Percentiles rank a stretch among this genome's conserved stretches.
Evolutionary conservation across 257 asterid genomes (phyloP).

Genomic region (Nicotiana paniculata): DNA sequence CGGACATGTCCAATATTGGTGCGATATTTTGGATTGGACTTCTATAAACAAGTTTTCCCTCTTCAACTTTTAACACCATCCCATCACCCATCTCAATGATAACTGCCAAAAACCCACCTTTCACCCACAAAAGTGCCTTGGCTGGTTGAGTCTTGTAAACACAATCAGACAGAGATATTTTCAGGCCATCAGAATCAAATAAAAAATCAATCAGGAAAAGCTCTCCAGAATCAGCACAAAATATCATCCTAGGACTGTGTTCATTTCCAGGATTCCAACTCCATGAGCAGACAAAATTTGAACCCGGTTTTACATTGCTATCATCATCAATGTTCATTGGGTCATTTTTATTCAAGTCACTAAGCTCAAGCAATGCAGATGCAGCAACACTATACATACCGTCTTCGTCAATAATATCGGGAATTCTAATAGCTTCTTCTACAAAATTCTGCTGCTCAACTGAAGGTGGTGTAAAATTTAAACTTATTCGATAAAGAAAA

Average conservation of each 20-base stretch:
- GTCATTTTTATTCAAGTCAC: conserved; percentile 76
- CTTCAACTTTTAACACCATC: conserved; percentile 75
- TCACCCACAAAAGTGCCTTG: conserved; percentile 79
- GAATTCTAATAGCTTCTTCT: conserved; percentile 47
- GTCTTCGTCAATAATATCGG: conserved; percentile 89
- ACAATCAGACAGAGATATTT: conserved; percentile 70
- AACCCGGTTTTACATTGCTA: conserved; percentile 49
- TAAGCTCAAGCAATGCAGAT: conserved; percentile 91
- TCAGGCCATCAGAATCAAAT: conserved; percentile 59
- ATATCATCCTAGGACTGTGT: conserved; percentile 59
- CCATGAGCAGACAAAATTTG: conserved; percentile 84
- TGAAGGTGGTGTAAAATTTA: conserved; percentile 49
- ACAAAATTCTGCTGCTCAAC: conserved; percentile 54
- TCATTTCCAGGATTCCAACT: conserved; percentile 75
- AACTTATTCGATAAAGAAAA: conserved; percentile 53
- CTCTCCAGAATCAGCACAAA: conserved; percentile 90
- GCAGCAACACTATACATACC: conserved; percentile 87
- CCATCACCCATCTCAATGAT: conserved; percentile 96
- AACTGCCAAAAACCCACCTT: conserved; percentile 76
- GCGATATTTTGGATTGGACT: conserved; percentile 87
- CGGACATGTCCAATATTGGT: conserved; percentile 87
- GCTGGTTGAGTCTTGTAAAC: conserved; percentile 71
- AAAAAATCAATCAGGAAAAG: conserved; percentile 56
- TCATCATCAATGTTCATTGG: conserved; percentile 85
- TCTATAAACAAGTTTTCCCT: conserved; percentile 51